Conservation (phyloP, 2,329 filamentous ascomycete genomes). For the Fusarium caatingaense region DNA sequence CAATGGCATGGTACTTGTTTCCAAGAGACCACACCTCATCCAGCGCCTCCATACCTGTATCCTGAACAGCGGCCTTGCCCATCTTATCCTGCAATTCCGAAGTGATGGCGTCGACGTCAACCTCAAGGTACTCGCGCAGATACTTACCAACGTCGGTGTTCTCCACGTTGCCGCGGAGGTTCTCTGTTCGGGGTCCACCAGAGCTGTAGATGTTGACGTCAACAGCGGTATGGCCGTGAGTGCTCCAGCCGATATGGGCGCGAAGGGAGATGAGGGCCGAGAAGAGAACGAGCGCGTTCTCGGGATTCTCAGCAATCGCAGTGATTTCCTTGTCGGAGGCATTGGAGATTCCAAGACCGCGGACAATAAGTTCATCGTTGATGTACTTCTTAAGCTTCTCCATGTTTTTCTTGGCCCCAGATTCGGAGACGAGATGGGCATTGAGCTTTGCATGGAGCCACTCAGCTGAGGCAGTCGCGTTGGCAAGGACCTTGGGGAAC, state of each 20-base stretch:
- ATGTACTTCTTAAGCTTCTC: slow-evolving; percentile 71
- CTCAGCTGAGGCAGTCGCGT: slow-evolving; percentile 81
- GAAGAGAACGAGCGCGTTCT: slow-evolving; percentile 68
- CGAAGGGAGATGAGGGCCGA: slow-evolving; percentile 88
- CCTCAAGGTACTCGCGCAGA: slow-evolving; percentile 78
- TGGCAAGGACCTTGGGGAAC: slow-evolving; percentile 83
- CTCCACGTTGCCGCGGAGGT: slow-evolving; percentile 87
- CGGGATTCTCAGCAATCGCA: slow-evolving; percentile 68
- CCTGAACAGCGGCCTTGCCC: slow-evolving; percentile 29
- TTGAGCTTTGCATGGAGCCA: slow-evolving; percentile 73
- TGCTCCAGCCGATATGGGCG: slow-evolving; percentile 92
- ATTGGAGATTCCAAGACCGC: slow-evolving; percentile 82
- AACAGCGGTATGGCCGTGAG: slow-evolving; percentile 91
- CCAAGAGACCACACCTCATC: slow-evolving; percentile 29
- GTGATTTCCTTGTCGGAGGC: slow-evolving; percentile 77
- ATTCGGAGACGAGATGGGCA: slow-evolving; percentile 62
- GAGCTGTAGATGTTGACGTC: slow-evolving; percentile 98
- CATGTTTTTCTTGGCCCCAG: slow-evolving; percentile 48
- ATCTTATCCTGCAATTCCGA: slow-evolving; percentile 74
- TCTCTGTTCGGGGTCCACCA: slow-evolving; percentile 69
- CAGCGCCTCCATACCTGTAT: slow-evolving; percentile 26
- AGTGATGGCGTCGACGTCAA: slow-evolving; percentile 84
- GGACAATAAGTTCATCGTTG: slow-evolving; percentile 71
- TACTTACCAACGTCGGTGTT: slow-evolving; percentile 94
- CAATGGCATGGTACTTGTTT: slow-evolving; percentile 28